Base-by-base conservation (phyloP, 495 filamentous ascomycete genomes). In the Penicillium daleae region DNA sequence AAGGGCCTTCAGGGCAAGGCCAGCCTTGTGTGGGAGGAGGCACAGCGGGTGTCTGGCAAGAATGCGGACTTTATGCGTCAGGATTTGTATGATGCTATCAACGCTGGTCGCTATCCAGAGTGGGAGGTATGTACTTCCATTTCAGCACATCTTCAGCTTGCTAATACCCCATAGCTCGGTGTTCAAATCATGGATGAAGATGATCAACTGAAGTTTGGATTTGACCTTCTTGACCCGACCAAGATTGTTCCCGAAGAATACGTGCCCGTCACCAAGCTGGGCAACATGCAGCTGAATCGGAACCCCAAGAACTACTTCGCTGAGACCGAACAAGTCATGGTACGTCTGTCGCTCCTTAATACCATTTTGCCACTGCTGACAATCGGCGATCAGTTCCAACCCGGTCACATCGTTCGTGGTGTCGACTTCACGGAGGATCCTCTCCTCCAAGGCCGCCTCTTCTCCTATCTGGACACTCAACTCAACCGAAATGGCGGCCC, bases 271-370 rank as follows among this genome's bases (percentile, higher is more conserved):
- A 86, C 83, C 12, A 80, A 76, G 21, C 71, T 93, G 26, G 89
- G 90, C 51, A 83, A 86, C 62, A 78, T 93, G 78, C 85, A 83
- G 37, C 73, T 93, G 42, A 85, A 92, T 76, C 84, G 78, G 37
- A 93, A 93, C 74, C 86, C 88, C 0, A 78, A 71, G 32, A 92
- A 93, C 75, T 93, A 89, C 79, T 93, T 93, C 70, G 89, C 90
- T 10, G 90, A 92, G 71, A 90, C 88, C 0, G 90, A 92, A 72
- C 88, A 91, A 71, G 74, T 85, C 67, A 87, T 87, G 85, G 85
- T 88, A 73, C 51, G 80, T 76, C 22, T 19, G 29, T 48, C 33
- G 31, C 4, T 3, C 4, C 31, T 17, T 8, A 8, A 32, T 1
- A 3, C 13, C 35, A 29, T 13, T 42, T 4, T n/a, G 17, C 54